Evolutionary conservation across 257 asterid genomes (phyloP).

Genomic region (Verbena officinalis): DNA sequence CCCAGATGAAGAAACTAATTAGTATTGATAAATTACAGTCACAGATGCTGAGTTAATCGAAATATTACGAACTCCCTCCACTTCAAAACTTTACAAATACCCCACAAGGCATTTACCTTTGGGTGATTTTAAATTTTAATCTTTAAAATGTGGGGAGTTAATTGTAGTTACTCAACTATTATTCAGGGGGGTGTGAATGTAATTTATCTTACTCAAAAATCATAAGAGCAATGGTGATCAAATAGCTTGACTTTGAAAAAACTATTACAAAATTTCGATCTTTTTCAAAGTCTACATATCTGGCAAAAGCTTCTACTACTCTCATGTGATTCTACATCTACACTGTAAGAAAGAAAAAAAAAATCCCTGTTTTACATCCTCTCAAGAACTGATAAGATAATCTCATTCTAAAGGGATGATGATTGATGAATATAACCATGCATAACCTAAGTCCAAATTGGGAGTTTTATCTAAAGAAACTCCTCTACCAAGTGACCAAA

Average conservation of each 20-base stretch:
- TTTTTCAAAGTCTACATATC: not conserved
- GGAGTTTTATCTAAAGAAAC: constrained; percentile 40
- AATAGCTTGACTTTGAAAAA: not conserved
- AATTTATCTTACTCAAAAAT: not conserved
- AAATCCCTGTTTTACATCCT: constrained; percentile 1
- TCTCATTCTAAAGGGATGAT: constrained; percentile 10
- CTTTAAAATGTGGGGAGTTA: too few species aligned
- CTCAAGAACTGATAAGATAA: not conserved
- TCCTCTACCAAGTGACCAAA: constrained; percentile 69
- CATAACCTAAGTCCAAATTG: not conserved
- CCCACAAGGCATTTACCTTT: too few species aligned
- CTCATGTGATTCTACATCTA: not conserved
- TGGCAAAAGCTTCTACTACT: not conserved
- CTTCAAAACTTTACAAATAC: too few species aligned
- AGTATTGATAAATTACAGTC: too few species aligned
- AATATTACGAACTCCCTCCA: too few species aligned
- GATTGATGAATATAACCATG: not conserved
- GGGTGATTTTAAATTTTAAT: too few species aligned
- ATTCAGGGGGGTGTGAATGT: too few species aligned
- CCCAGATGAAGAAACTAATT: too few species aligned
- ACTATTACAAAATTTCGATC: not conserved
- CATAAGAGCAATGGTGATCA: not conserved
- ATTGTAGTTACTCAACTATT: too few species aligned
- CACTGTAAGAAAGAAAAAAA: too few species aligned
- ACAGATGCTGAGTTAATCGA: too few species aligned